Base-by-base conservation (phyloP, 768 basidiomycete genomes). In the Suillus ampliporus region DNA sequence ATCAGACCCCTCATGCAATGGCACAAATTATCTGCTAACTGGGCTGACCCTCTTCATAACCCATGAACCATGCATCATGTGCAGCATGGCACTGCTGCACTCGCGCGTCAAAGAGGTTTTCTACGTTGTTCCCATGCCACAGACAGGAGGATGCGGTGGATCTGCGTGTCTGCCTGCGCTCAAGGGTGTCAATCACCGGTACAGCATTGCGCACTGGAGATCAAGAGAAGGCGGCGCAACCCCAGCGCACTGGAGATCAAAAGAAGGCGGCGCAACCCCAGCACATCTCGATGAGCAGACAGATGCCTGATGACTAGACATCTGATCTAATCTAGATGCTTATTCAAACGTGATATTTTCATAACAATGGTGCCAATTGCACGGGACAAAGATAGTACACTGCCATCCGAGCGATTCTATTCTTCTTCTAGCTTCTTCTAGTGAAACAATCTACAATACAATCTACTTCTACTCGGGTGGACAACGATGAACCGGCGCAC, bases 31-130 rank as follows among this genome's bases (percentile, higher is more conserved):
- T 76, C 88, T 98, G 48, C 82, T 99, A 28, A 98, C 95, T 0
- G 87, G 88, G 2, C 83, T 88, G 19, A 87, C 89, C 1, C 80
- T 98, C 28, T 99, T 99, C 79, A 86, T 88, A 58, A 94, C 94
- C 11, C 97, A 99, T 76, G 97, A 99, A 69, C 97, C 97, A 0
- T 99, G 97, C 68, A 84, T 99, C 61, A 95, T 99, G 94, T 99
- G 97, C 74, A 87, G 89, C 69, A 99, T 99, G 97, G 94, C 95
- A 2, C 78, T 99, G 23, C 79, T 97, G 7, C 97, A 99, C 76
- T 95, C 93, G 1, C 86, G 97, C n/a, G 94, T 98, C 61, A 90
- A 91, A 68, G 89, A 95, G 64, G 84, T 99, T 7, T 83, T 93
- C 71, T 88, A 89, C 71, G 72, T 98, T 38, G 71, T 85, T 28